Conservation (phyloP, 1,139 yeast species). For the Taphrina wiesneri region DNA sequence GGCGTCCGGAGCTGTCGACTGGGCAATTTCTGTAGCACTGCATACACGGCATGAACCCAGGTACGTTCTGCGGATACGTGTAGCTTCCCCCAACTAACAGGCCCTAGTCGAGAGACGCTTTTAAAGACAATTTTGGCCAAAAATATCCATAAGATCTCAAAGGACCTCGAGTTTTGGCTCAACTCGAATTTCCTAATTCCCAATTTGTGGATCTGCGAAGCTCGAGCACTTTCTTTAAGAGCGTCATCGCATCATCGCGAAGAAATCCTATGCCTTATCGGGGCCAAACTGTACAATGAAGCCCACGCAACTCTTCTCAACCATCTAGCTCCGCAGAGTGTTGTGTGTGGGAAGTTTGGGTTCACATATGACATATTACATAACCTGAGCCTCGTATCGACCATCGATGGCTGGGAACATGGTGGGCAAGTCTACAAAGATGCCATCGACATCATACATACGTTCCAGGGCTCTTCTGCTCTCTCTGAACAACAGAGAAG, state of each 20-base stretch:
- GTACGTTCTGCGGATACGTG: conserved; percentile 50
- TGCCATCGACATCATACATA: conserved; percentile 38
- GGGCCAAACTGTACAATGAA: conserved; percentile 61
- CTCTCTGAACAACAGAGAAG: background rate
- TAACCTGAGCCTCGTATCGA: conserved; percentile 53
- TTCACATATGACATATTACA: conserved; percentile 51
- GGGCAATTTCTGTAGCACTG: conserved; percentile 62
- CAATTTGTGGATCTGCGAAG: conserved; percentile 35
- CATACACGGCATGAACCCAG: conserved; percentile 54
- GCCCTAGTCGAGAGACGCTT: conserved; percentile 2
- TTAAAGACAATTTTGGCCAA: conserved; percentile 9
- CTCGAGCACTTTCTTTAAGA: conserved; percentile 47
- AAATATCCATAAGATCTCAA: background rate
- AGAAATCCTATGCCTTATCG: conserved; percentile 63
- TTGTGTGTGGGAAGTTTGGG: conserved; percentile 51
- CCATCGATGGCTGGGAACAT: conserved; percentile 58
- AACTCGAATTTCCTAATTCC: conserved; percentile 36
- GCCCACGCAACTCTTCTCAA: conserved; percentile 63
- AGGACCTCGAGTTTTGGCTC: conserved; percentile 36
- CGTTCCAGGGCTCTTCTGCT: background rate
- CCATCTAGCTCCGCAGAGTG: conserved; percentile 68
- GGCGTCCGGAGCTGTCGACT: conserved; percentile 51
- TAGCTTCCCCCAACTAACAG: conserved; percentile 48
- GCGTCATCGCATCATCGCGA: conserved; percentile 56
- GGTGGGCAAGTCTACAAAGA: conserved; percentile 49